Evolutionary conservation across 306 rosid genomes (phyloP), one percentile per base, ranked within the genome.

Genomic region (Rosa multiflora): DNA sequence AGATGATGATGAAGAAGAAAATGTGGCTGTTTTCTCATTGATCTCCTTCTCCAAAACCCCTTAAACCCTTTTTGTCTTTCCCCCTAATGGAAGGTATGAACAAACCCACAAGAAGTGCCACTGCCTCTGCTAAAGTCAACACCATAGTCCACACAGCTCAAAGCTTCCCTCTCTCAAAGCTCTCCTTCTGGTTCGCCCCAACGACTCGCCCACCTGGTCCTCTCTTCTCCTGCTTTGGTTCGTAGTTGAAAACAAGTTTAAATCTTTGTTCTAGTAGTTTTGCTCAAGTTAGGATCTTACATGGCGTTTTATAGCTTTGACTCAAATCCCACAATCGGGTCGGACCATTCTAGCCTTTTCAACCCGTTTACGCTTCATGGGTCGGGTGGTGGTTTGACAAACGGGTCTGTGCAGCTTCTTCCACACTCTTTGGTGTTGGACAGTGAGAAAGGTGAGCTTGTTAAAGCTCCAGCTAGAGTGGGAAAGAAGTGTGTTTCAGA

Each of bases 141-240:
- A 76, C 77, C 55, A 80, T 56, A 29, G 67, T 61, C 89, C 83
- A 58, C 82, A 56, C 67, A 52, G 81, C 84, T 8, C 82, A 82
- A 55, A 85, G 67, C 77, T 82, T 85, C 77, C 87, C 86, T 74
- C 69, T 82, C 23, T 81, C 86, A 21, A 89, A 81, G 81, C 92
- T 88, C 78, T 87, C 92, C 63, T 91, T 93, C 66, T 89, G 94
- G 96, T 91, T 88, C 52, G 88, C 94, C 46, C 91, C 90, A 8
- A 88, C 88, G 0, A 83, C 92, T 78, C 90, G 94, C 75, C 98
- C 98, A 55, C 98, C 98, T n/a, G 87, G 91, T 76, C 75, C 32
- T 39, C 77, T 87, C 44, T 84, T 77, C 76, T 81, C 76, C 20
- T 37, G 55, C 79, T 87, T 79, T 32, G 85, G 76, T 80, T 78